These are phyloP conservation scores for Caloboletus inedulis DNA, from an alignment of 1,284 basidiomycete species.

Conservation along the genomic window DNA sequence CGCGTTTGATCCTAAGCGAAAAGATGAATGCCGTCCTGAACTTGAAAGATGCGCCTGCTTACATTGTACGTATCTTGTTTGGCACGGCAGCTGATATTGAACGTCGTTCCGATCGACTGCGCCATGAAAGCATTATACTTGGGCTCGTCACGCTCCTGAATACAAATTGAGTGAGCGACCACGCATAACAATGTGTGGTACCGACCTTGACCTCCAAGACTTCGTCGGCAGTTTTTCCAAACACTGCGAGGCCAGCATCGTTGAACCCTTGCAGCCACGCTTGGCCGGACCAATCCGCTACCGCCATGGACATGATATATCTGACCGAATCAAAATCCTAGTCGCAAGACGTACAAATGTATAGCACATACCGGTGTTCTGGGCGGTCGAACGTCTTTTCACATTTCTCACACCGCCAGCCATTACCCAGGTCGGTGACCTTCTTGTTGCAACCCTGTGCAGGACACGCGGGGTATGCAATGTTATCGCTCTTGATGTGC, in stretches of 20 bases:
- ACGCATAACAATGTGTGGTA: neutral
- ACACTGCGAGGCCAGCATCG: slow-evolving; percentile 78
- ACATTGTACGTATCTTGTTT: slow-evolving; percentile 88
- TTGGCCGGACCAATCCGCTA: slow-evolving; percentile 86
- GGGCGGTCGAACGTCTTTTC: slow-evolving; percentile 71
- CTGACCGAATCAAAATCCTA: slow-evolving; percentile 39
- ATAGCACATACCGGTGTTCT: slow-evolving; percentile 67
- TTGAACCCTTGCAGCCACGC: slow-evolving; percentile 97
- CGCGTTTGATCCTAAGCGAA: slow-evolving; percentile 65
- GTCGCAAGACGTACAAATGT: neutral
- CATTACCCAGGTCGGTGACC: slow-evolving; percentile 65
- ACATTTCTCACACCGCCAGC: slow-evolving; percentile 96
- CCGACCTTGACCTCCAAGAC: slow-evolving; percentile 65
- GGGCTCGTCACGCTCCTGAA: slow-evolving; percentile 63
- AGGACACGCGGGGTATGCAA: slow-evolving; percentile 91
- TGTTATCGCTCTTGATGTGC: slow-evolving; percentile 85
- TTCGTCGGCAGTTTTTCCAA: slow-evolving; percentile 82
- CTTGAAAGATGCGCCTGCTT: slow-evolving; percentile 28
- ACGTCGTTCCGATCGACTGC: slow-evolving; percentile 67
- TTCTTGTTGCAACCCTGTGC: slow-evolving; percentile 89
- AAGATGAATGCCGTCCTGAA: slow-evolving; percentile 1
- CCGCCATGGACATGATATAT: slow-evolving; percentile 87
- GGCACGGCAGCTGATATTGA: slow-evolving; percentile 84
- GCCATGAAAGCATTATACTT: slow-evolving; percentile 64
- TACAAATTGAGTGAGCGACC: neutral